Evolutionary conservation across 495 filamentous ascomycete species (phyloP).

Genomic region (Penicillium fimorum): DNA sequence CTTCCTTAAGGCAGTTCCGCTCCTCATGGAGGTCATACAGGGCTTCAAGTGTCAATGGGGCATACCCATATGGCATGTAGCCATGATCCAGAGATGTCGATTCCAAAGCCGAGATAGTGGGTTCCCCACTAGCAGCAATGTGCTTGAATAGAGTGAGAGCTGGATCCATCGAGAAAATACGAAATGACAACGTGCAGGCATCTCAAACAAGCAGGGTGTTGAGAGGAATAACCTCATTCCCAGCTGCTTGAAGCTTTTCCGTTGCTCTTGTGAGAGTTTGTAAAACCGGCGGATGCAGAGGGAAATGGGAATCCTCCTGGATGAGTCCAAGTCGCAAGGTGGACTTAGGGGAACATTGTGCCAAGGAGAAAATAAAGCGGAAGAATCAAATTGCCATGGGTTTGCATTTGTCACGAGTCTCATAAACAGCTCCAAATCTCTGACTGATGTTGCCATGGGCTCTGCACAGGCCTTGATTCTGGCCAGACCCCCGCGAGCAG

Average conservation of each 20-base stretch:
- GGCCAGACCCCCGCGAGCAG: slow-evolving; percentile 23
- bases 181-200: slow-evolving; percentile 17
- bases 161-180: slow-evolving; percentile 26
- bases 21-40: slow-evolving; percentile 18
- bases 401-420: slow-evolving; percentile 3
- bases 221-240: slow-evolving; percentile 17
- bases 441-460: slow-evolving; percentile 55
- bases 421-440: slow-evolving; percentile 53
- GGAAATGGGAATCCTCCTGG: slow-evolving; percentile 18
- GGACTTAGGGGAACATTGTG: slow-evolving; percentile 5
- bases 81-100: slow-evolving; percentile 17
- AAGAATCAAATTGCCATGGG: slow-evolving; percentile 11
- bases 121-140: slow-evolving; percentile 26
- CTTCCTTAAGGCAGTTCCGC: slow-evolving; percentile 14
- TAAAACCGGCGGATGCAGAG: slow-evolving; percentile 21
- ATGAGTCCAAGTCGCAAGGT: slow-evolving; percentile 15
- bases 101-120: slow-evolving; percentile 19
- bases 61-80: slow-evolving; percentile 14
- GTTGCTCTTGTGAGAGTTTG: slow-evolving; percentile 13
- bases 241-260: slow-evolving; percentile 9
- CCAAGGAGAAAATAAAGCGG: slow-evolving; percentile 20
- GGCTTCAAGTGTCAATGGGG: slow-evolving; percentile 14
- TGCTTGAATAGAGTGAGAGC: slow-evolving; percentile 16
- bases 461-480: slow-evolving; percentile 36
- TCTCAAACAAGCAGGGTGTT: slow-evolving; percentile 13